Evolutionary conservation across 257 asterid species (phyloP), one percentile per base, ranked within the genome.

Genomic region (Capsicum rhomboideum): DNA sequence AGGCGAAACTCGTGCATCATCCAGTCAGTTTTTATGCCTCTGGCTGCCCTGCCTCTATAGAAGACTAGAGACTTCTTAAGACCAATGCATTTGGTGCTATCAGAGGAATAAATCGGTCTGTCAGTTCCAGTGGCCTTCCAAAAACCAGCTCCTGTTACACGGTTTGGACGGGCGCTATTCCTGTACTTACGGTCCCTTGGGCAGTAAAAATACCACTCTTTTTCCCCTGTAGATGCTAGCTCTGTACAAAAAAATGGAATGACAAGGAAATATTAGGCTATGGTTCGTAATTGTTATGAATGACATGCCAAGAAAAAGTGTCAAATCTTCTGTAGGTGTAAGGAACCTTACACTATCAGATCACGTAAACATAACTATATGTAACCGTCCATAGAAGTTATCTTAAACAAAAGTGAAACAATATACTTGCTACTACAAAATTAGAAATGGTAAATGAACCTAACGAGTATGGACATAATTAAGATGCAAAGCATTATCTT

Each of bases 121-220:
- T 95, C 99, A 0, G 98, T 95, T 3, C 99, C 99, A 0, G 99
- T 95, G 0, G 99, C 99, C 85, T 95, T 95, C 99, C 99, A 95
- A 10, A 95, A 95, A 34, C 99, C 99, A 37, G 97, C 94, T 59
- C 95, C 97, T 0, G 99, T 95, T 1, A 95, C 99, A 6, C 99
- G 91, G 66, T 95, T 95, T 2, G 99, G 99, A 83, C 99, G 84
- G 0, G 92, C 84, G 18, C 99, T 95, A 89, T 95, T 95, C 74
- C 96, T 89, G 59, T 95, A 95, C 80, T 95, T 95, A 20, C 99
- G 82, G 86, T 94, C 99, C 87, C 99, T 93, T 2, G 97, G 97
- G 83, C 97, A 93, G 86, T 89, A 95, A 80, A 95, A 95, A 28
- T 95, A 95, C 98, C 99, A 95, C 84, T 95, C 99, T 72, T 92